Evolutionary conservation across 1,284 basidiomycete genomes (phyloP), one percentile per base, ranked within the genome.

Genomic region (Trametes polyzona): DNA sequence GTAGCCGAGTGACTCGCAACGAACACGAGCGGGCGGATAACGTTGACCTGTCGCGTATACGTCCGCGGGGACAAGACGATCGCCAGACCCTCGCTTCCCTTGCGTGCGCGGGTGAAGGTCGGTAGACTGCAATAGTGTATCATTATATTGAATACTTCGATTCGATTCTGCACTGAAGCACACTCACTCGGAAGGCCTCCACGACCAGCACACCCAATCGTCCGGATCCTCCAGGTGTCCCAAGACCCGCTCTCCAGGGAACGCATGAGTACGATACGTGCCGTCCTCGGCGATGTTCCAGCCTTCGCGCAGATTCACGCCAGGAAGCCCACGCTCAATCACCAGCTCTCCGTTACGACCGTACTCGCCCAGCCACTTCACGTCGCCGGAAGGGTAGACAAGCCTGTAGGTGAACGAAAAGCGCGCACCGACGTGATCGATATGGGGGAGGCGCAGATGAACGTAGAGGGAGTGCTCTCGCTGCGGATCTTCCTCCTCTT

Each of bases 381-480:
- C 47, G 7, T 56, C 48, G 9, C 70, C 71, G n/a, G 65, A 67
- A 1, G 66, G 59, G 43, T 68, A 62, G n/a, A 69, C 67, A 12
- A 73, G 61, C 24, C 71, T 64, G 50, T 71, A 73, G 6, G 71
- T 73, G 68, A 71, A 71, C 30, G 64, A 62, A 63, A 65, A 73
- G 23, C 55, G 61, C 21, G 63, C 52, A 23, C 54, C 57, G 24
- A 53, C 29, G 21, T 52, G 48, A 10, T 62, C 41, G 23, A 53
- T 53, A 21, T 66, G 43, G 23, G 58, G 39, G 9, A 58, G 32
- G 14, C 51, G 50, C 35, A 69, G 37, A 26, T 39, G 54, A 26
- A 59, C 60, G 33, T 62, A 55, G 23, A 64, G 35, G 1, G 58
- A 43, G 43, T 49, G 42, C 39, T 57, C 64, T 23, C 51, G 37